Evolutionary conservation across 2,329 filamentous ascomycete genomes (phyloP), one percentile per base, ranked within the genome.

Genomic region (Ascochyta koolunga): DNA sequence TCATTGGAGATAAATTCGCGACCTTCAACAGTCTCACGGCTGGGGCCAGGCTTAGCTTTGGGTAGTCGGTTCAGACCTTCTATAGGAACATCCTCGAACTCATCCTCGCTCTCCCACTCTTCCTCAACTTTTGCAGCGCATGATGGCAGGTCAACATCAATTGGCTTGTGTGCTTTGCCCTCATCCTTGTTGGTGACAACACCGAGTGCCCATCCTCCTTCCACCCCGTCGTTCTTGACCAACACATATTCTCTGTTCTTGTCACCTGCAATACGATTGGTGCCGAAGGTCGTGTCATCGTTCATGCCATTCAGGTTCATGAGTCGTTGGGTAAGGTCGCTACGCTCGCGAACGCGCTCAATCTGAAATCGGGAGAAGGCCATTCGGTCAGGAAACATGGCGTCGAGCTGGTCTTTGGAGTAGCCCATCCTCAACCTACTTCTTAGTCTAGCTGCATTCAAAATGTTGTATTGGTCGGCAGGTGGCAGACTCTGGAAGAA

Each of bases 331-430:
- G 96, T 99, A 25, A 99, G 82, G 59, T 96, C 90, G 67, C 99
- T 99, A 43, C 96, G 83, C 77, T 99, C 93, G 62, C 84, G 86
- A 10, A 98, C 96, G 53, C 95, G 83, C 71, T 98, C 95, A 53
- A 99, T 96, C 75, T 99, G 95, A 69, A 99, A 99, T 57, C 83
- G 89, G 1, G 93, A 97, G 70, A 99, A 99, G 0, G 89, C 95
- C 92, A 99, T 97, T 22, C 95, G 86, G 72, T 99, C 89, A 0
- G 95, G 93, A 71, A 99, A 99, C 95, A 99, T 99, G 39, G 83
- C 85, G 63, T 98, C 93, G 13, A 99, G 78, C 75, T 99, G 95
- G 61, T 99, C 93, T 75, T 98, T 98, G 51, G 91, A 96, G 66
- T 96, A 85, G 0, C 95, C 95, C 93, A 99, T 96, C 70, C 95